These are phyloP conservation scores for Xylaria sp. DNA, from an alignment of 2,329 filamentous ascomycete species.

Conservation along the genomic window DNA sequence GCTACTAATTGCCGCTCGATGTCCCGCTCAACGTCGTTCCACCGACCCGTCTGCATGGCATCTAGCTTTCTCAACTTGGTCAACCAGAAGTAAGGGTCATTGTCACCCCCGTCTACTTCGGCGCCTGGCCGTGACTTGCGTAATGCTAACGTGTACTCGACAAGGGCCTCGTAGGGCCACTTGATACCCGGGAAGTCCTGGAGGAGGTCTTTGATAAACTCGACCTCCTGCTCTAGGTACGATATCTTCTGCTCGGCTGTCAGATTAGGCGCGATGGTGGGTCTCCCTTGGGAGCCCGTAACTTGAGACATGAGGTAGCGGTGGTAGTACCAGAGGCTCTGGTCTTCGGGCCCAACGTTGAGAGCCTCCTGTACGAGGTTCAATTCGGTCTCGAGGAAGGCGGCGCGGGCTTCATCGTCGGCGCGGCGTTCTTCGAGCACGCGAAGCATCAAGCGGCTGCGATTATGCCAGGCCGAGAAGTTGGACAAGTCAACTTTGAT, in stretches of 20 bases:
- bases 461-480: conserved; percentile 96
- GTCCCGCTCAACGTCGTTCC: conserved; percentile 73
- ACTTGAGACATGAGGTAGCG: conserved; percentile 83
- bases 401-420: conserved; percentile 68
- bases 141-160: conserved; percentile 76
- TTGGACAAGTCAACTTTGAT: conserved; percentile 88
- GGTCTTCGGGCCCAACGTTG: conserved; percentile 91
- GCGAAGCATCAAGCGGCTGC: conserved; percentile 83
- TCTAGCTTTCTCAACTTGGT: conserved; percentile 75
- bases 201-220: conserved; percentile 74
- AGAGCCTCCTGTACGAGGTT: conserved; percentile 79
- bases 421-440: conserved; percentile 78
- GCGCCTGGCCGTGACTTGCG: conserved; percentile 62
- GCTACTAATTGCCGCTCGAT: conserved; percentile 43
- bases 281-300: conserved; percentile 58
- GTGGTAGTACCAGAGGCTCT: conserved; percentile 98
- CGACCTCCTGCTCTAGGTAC: conserved; percentile 77
- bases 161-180: conserved; percentile 88
- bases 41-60: conserved; percentile 77
- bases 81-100: conserved; percentile 68
- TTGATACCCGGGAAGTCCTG: conserved; percentile 69
- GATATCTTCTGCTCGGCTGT: conserved; percentile 68
- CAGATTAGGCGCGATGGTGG: conserved; percentile 73
- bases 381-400: conserved; percentile 82
- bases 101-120: conserved; percentile 54